Evolutionary conservation across 768 basidiomycete genomes (phyloP).

Genomic region (Suillus weaverae): DNA sequence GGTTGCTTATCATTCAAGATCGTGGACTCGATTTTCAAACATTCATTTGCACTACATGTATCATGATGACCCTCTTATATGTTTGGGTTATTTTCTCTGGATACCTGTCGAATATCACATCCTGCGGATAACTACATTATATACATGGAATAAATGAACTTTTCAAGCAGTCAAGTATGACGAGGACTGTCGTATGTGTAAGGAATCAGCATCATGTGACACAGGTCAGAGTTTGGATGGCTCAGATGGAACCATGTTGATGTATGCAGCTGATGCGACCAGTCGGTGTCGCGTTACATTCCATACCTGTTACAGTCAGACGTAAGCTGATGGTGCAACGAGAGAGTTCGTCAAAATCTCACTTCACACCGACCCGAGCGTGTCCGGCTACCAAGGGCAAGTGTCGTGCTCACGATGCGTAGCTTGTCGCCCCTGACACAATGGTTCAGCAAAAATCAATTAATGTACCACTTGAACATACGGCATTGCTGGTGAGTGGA

Average conservation of each 20-base stretch:
- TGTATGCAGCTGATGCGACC: slow-evolving; percentile 54
- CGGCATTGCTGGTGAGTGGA: slow-evolving; percentile 43
- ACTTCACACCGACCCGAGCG: slow-evolving; percentile 54
- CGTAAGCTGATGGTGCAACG: not conserved
- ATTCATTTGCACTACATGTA: slow-evolving; percentile 19
- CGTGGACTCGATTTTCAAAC: slow-evolving; percentile 17
- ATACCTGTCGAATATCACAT: slow-evolving; percentile 8
- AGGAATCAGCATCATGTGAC: not conserved
- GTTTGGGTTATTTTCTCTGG: slow-evolving; percentile 9
- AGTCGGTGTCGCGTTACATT: slow-evolving; percentile 51
- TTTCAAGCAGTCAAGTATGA: not conserved
- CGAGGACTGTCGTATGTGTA: not conserved
- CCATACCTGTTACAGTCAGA: slow-evolving; percentile 47
- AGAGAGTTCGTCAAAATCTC: not conserved
- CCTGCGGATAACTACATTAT: not conserved
- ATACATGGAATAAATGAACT: not conserved
- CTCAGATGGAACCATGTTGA: slow-evolving; percentile 52
- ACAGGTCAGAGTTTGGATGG: slow-evolving; percentile 15
- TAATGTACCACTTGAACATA: slow-evolving; percentile 21
- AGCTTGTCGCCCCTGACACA: slow-evolving; percentile 46
- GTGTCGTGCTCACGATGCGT: slow-evolving; percentile 52
- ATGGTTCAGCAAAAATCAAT: not conserved
- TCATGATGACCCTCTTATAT: not conserved
- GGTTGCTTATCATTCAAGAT: slow-evolving; percentile 3
- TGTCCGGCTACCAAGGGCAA: slow-evolving; percentile 48